phyloP scores from a whole-genome alignment of 2,329 filamentous ascomycete species.

The Alternaria novae-zelandiae region DNA sequence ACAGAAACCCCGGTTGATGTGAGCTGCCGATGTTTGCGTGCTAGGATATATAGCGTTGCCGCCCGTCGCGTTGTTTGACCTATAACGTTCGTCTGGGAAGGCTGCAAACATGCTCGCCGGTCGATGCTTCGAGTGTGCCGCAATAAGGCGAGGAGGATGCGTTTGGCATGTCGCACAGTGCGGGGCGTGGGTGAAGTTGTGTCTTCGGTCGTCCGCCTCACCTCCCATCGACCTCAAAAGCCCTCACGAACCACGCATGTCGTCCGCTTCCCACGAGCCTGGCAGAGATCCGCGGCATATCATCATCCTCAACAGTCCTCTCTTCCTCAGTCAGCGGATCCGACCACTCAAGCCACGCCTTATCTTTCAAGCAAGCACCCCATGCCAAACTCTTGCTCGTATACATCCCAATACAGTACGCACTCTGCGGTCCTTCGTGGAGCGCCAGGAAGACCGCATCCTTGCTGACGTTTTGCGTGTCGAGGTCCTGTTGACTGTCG shows the following conservation, averaged over 20 bases:
- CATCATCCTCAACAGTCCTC: slow-evolving; percentile 10
- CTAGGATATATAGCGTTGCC: no score
- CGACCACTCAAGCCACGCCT: slow-evolving; percentile 19
- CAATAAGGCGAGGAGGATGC: fast-evolving
- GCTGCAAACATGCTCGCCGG: fast-evolving
- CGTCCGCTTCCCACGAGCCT: slow-evolving; percentile 23
- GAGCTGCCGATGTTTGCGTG: no score
- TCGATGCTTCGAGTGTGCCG: neutral
- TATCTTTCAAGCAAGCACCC: slow-evolving; percentile 34
- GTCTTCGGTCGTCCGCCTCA: neutral
- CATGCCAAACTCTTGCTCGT: slow-evolving; percentile 25
- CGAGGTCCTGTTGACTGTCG: slow-evolving; percentile 8
- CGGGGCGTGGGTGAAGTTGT: no score
- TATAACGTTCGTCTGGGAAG: neutral
- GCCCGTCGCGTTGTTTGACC: neutral
- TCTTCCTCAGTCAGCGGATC: slow-evolving; percentile 21
- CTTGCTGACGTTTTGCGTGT: neutral
- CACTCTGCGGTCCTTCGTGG: slow-evolving; percentile 17
- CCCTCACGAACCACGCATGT: slow-evolving; percentile 21
- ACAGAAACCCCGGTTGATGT: fast-evolving
- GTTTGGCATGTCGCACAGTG: neutral
- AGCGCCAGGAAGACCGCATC: slow-evolving; percentile 24
- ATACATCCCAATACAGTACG: slow-evolving; percentile 26
- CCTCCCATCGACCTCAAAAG: slow-evolving; percentile 4
- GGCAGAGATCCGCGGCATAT: slow-evolving; percentile 20